Evolutionary conservation across 2,329 filamentous ascomycete genomes (phyloP).

Genomic region (Cladophialophora exuberans): DNA sequence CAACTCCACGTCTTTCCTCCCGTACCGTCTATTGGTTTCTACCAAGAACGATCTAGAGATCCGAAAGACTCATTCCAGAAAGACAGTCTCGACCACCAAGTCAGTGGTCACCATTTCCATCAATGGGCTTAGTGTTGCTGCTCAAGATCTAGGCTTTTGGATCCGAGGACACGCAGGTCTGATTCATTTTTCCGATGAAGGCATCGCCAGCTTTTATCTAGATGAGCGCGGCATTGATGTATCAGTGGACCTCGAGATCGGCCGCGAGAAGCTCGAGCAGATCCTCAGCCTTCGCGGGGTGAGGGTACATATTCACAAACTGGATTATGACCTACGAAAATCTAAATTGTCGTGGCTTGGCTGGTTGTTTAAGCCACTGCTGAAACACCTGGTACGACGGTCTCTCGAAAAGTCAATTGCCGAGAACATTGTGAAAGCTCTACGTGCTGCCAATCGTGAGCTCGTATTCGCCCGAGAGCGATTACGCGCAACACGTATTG

Average conservation of each 20-base stretch:
- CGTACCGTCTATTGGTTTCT: conserved; percentile 77
- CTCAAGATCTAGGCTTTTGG: conserved; percentile 89
- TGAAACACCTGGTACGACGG: conserved; percentile 78
- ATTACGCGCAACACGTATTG: conserved; percentile 80
- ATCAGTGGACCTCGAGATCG: conserved; percentile 80
- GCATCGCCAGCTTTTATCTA: conserved; percentile 81
- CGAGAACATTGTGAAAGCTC: conserved; percentile 67
- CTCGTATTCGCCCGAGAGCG: conserved; percentile 84
- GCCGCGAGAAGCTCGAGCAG: conserved; percentile 75
- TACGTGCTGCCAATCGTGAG: conserved; percentile 80
- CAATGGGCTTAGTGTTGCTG: conserved; percentile 79
- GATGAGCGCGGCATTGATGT: conserved; percentile 88
- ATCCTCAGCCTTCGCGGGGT: conserved; percentile 78
- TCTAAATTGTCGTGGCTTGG: conserved; percentile 76
- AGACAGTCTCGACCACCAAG: conserved; percentile 68
- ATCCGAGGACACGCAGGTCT: conserved; percentile 76
- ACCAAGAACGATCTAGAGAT: conserved; percentile 87
- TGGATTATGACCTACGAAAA: conserved; percentile 75
- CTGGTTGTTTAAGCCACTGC: conserved; percentile 81
- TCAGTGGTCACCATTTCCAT: conserved; percentile 77
- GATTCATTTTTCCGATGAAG: conserved; percentile 76
- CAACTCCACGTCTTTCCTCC: conserved; percentile 86
- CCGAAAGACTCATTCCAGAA: conserved; percentile 70
- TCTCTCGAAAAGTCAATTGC: conserved; percentile 79
- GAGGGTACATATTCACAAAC: conserved; percentile 80